These are phyloP conservation scores for Ogataea angusta DNA, from an alignment of 805 yeast genomes.

Conservation along the genomic window DNA sequence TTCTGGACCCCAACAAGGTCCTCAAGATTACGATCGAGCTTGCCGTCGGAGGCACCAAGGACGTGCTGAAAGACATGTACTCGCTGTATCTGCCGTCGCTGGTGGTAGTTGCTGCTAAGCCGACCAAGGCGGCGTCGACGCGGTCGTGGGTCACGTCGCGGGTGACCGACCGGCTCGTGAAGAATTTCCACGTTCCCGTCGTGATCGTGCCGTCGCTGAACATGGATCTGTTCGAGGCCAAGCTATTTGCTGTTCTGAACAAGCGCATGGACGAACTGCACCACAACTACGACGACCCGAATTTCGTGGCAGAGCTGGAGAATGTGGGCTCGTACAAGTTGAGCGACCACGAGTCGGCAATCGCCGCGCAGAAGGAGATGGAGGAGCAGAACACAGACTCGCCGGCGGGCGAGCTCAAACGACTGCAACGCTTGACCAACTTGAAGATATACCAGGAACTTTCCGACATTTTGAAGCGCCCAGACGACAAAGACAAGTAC, in stretches of 20 bases:
- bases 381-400: slow-evolving; percentile 8
- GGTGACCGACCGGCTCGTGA: slow-evolving; percentile 61
- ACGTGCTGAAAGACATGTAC: slow-evolving; percentile 56
- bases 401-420: slow-evolving; percentile 24
- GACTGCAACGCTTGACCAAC: slow-evolving; percentile 25
- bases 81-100: slow-evolving; percentile 59
- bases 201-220: slow-evolving; percentile 62
- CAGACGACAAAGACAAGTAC: slow-evolving; percentile 28
- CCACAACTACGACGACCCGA: slow-evolving; percentile 16
- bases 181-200: slow-evolving; percentile 63
- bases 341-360: slow-evolving; percentile 23
- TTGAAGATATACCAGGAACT: slow-evolving; percentile 26
- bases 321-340: slow-evolving; percentile 26
- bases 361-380: slow-evolving; percentile 3
- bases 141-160: slow-evolving; percentile 61
- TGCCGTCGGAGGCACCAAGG: slow-evolving; percentile 55
- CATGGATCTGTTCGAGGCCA: slow-evolving; percentile 49
- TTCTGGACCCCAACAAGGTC: slow-evolving; percentile 43
- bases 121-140: slow-evolving; percentile 46
- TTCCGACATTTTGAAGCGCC: slow-evolving; percentile 19
- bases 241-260: slow-evolving; percentile 36
- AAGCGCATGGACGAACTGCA: slow-evolving; percentile 19
- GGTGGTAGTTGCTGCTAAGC: slow-evolving; percentile 55
- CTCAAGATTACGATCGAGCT: slow-evolving; percentile 58
- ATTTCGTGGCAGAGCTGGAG: slow-evolving; percentile 22